phyloP scores from a whole-genome alignment of 225 moss, liverwort and hornwort genomes.

The Rhytidiadelphus loreus region DNA sequence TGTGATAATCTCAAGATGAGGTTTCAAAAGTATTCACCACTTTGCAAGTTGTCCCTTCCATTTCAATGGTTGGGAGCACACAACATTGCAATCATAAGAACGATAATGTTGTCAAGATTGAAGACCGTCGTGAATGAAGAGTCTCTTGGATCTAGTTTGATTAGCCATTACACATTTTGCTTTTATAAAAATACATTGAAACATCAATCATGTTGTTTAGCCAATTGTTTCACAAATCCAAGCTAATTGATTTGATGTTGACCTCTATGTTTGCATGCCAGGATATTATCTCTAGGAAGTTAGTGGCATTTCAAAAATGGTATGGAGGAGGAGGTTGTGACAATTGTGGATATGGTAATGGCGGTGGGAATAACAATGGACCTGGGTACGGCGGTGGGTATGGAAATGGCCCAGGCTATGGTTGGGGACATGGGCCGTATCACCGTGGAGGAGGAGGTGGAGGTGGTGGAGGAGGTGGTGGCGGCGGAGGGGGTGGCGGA shows the following conservation, averaged over 20 bases:
- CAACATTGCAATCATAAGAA: neutral
- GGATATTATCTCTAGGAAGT: neutral
- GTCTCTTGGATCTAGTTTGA: neutral
- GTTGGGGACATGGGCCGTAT: neutral
- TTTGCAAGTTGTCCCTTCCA: neutral
- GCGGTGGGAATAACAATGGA: neutral
- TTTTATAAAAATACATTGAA: neutral
- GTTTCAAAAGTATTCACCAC: neutral
- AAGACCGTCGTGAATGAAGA: neutral
- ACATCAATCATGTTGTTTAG: neutral
- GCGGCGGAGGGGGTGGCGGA: rapidly evolving
- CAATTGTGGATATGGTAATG: neutral
- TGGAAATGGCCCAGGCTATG: neutral
- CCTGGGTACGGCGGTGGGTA: neutral
- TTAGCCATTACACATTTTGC: neutral
- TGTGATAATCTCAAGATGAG: neutral
- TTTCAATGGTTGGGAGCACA: neutral
- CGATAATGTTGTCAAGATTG: neutral
- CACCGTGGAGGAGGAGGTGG: neutral
- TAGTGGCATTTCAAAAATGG: neutral
- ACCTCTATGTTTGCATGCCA: neutral
- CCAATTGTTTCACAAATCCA: neutral
- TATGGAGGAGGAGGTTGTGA: neutral
- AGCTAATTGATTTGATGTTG: neutral
- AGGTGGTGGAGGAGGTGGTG: rapidly evolving